Conservation (phyloP, 495 filamentous ascomycete genomes). For the Aspergillus egyptiacus region DNA sequence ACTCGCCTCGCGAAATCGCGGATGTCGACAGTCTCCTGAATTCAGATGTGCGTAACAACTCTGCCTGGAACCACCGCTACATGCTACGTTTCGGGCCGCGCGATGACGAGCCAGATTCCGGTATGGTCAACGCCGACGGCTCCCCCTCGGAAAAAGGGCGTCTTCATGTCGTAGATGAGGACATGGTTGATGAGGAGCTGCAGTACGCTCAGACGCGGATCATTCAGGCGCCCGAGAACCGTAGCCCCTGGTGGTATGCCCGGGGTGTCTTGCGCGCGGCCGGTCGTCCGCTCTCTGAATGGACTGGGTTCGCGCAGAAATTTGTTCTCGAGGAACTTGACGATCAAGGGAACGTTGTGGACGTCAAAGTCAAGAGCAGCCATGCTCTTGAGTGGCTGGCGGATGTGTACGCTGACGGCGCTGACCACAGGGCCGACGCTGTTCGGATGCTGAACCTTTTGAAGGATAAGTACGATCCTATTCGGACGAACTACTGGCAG, state of each 20-base stretch:
- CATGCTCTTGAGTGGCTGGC: conserved; percentile 90
- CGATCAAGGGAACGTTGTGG: conserved; percentile 23
- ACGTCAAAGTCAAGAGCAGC: conserved; percentile 55
- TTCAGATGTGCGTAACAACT: conserved; percentile 87
- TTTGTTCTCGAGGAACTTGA: conserved; percentile 53
- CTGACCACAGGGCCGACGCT: conserved; percentile 18
- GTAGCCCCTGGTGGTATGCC: conserved; percentile 88
- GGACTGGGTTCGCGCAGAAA: conserved; percentile 58
- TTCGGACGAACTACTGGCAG: conserved; percentile 88
- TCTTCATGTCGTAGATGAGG: conserved; percentile 46
- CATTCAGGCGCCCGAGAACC: conserved; percentile 79
- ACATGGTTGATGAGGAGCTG: conserved; percentile 68
- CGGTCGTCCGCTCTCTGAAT: conserved; percentile 47
- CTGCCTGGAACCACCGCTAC: conserved; percentile 94
- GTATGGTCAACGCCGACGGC: conserved; percentile 39
- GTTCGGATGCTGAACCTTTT: conserved; percentile 62
- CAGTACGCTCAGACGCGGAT: conserved; percentile 66
- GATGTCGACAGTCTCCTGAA: conserved; percentile 63
- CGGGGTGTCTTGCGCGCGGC: conserved; percentile 65
- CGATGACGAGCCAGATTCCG: conserved; percentile 28
- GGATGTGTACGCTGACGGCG: conserved; percentile 64
- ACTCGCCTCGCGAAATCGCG: conserved; percentile 56
- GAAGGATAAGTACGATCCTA: conserved; percentile 81
- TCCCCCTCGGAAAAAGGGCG: conserved; percentile 38
- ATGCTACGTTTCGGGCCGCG: conserved; percentile 74